Evolutionary conservation across 164 flowering plant genomes (phyloP), one percentile per base, ranked within the genome.

Genomic region (Malania oleifera): DNA sequence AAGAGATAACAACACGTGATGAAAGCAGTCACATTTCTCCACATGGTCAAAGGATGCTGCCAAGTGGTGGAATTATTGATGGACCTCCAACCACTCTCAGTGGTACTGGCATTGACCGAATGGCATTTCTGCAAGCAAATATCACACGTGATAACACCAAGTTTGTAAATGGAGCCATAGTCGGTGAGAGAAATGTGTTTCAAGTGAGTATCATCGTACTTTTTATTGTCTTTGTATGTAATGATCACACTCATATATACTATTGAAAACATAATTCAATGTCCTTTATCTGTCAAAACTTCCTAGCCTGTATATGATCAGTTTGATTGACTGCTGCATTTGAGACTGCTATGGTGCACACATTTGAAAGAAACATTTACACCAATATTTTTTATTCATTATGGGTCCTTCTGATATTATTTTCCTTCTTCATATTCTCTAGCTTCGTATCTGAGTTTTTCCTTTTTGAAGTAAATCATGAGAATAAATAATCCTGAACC

Each of bases 61-160:
- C 96, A 11, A 89, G 82, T 72, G 96, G 98, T 37, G 95, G 90
- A 62, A 77, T 89, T 55, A 87, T 91, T 70, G 99, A 91, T 76
- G 99, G 99, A 34, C 99, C 99, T 59, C 98, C 98, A 26, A 95
- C 98, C 23, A 91, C 99, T 10, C 89, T 95, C 51, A 91, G 99
- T 62, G 99, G 96, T 29, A 87, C 98, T 49, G 99, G 99, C 31
- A 67, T 87, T 61, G 99, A 95, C 60, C 76, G 89, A 29, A 79
- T 95, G 96, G 90, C 86, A 34, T 95, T 95, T 69, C 59, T 75
- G 28, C 99, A 89, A 67, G 96, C 95, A 65, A 95, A 95, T 68
- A 85, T 95, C 45, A 95, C 98, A 0, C 93, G 96, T 47, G 99
- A 95, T 70, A 91, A 85, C 65, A 95, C 99, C 54, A 89, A 75